Conservation (phyloP, 805 yeast genomes). For the Kurtzmaniella cleridarum region DNA sequence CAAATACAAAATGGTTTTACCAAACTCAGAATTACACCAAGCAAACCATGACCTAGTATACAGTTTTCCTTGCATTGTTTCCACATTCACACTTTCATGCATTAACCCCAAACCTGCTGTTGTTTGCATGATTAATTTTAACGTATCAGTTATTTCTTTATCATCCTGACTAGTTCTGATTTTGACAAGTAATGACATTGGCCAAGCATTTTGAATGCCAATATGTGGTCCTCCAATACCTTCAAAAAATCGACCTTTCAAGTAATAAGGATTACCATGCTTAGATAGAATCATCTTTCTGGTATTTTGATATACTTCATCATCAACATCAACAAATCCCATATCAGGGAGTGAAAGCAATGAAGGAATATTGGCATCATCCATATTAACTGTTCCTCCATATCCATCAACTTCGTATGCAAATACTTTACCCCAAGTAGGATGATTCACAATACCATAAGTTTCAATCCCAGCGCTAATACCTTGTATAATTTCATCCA, state of each 20-base stretch:
- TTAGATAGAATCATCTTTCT: slow-evolving; percentile 67
- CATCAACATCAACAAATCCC: slow-evolving; percentile 50
- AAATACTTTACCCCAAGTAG: slow-evolving; percentile 66
- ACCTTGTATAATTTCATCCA: slow-evolving; percentile 31
- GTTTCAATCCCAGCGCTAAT: slow-evolving; percentile 54
- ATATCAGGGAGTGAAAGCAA: slow-evolving; percentile 73
- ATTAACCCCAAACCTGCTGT: slow-evolving; percentile 76
- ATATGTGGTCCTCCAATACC: slow-evolving; percentile 93
- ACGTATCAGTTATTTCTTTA: slow-evolving; percentile 50
- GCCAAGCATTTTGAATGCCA: slow-evolving; percentile 82
- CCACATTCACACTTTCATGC: slow-evolving; percentile 77
- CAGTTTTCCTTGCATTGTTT: slow-evolving; percentile 37
- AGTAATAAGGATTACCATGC: slow-evolving; percentile 72
- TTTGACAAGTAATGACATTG: slow-evolving; percentile 73
- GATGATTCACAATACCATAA: slow-evolving; percentile 64
- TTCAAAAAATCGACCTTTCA: slow-evolving; percentile 55
- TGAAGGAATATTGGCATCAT: slow-evolving; percentile 88
- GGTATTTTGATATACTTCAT: slow-evolving; percentile 69
- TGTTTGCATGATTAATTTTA: slow-evolving; percentile 48
- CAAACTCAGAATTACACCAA: slow-evolving; percentile 92
- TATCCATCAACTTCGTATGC: slow-evolving; percentile 90
- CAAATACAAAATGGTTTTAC: slow-evolving; percentile 74
- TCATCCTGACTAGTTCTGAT: slow-evolving; percentile 75
- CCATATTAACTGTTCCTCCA: slow-evolving; percentile 72
- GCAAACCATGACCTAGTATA: slow-evolving; percentile 89